These are phyloP conservation scores for Phialophora tarda DNA, from an alignment of 2,329 filamentous ascomycete species.

Conservation along the genomic window DNA sequence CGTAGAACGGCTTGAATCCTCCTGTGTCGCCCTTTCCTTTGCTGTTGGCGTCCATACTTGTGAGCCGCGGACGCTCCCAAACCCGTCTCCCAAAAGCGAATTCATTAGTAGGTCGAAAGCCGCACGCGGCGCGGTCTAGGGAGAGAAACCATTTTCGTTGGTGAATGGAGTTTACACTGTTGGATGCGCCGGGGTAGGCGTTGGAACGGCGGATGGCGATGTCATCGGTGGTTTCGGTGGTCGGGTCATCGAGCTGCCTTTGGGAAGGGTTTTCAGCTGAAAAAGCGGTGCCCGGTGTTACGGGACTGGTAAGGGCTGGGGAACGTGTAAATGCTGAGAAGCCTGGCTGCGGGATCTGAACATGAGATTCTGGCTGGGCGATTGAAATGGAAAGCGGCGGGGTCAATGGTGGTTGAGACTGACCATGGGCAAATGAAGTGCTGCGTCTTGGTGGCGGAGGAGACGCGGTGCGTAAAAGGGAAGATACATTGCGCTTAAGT, in stretches of 20 bases:
- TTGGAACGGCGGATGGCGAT: constrained; percentile 63
- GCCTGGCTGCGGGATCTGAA: not conserved
- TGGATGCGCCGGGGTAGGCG: constrained; percentile 69
- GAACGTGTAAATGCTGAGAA: not conserved
- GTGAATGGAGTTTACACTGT: constrained; percentile 70
- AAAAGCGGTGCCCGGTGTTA: not conserved
- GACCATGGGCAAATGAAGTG: not conserved
- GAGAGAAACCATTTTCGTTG: constrained; percentile 71
- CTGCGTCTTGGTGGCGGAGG: constrained; percentile 24
- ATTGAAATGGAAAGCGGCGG: not conserved
- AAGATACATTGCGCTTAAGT: constrained; percentile 29
- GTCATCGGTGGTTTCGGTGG: constrained; percentile 12
- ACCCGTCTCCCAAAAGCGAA: constrained; percentile 22
- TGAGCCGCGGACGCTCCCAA: constrained; percentile 41
- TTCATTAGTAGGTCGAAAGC: constrained; percentile 52
- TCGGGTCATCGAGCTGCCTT: not conserved
- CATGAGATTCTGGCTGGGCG: not conserved
- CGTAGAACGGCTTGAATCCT: constrained; percentile 64
- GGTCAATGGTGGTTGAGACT: not conserved
- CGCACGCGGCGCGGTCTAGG: constrained; percentile 64
- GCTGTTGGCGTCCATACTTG: not conserved
- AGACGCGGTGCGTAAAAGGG: constrained; percentile 33
- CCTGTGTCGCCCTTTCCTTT: constrained; percentile 25
- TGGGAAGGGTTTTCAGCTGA: not conserved
- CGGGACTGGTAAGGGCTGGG: not conserved